Conservation (phyloP, 2,329 filamentous ascomycete species). For the Talaromyces sp. region DNA sequence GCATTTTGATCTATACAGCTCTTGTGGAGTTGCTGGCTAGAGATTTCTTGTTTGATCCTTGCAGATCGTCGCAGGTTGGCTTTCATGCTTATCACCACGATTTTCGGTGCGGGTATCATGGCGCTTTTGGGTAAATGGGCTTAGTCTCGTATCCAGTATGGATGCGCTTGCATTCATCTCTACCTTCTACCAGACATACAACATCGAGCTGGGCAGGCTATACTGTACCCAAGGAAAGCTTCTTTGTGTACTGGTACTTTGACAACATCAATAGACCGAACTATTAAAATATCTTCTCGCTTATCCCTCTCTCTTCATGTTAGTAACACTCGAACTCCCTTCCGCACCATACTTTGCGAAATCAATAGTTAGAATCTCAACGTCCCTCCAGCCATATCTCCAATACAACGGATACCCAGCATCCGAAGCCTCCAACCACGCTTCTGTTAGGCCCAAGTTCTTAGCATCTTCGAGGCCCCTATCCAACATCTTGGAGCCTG, state of each 20-base stretch:
- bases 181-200: neutral
- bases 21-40: conserved; percentile 50
- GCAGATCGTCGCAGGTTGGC: conserved; percentile 36
- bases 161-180: neutral
- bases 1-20: conserved; percentile 51
- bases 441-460: neutral
- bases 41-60: conserved; percentile 51
- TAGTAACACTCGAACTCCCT: neutral
- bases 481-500: conserved; percentile 13
- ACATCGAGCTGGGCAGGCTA: neutral
- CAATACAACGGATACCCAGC: conserved; percentile 12
- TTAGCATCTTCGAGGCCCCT: conserved; percentile 8
- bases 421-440: conserved; percentile 12
- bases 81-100: conserved; percentile 43
- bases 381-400: conserved; percentile 15
- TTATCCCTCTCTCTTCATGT: conserved; percentile 9
- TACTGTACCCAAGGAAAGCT: neutral
- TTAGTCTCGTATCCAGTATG: conserved; percentile 20
- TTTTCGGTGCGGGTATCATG: conserved; percentile 47
- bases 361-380: neutral
- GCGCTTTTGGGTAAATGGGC: conserved; percentile 53
- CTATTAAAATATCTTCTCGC: neutral
- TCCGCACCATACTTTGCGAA: conserved; percentile 11
- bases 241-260: neutral
- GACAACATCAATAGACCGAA: neutral